Percentiles rank a stretch among this genome's conserved stretches.
Evolutionary conservation across 2,329 filamentous ascomycete species (phyloP).

Genomic region (Ophiocordyceps unilateralis): DNA sequence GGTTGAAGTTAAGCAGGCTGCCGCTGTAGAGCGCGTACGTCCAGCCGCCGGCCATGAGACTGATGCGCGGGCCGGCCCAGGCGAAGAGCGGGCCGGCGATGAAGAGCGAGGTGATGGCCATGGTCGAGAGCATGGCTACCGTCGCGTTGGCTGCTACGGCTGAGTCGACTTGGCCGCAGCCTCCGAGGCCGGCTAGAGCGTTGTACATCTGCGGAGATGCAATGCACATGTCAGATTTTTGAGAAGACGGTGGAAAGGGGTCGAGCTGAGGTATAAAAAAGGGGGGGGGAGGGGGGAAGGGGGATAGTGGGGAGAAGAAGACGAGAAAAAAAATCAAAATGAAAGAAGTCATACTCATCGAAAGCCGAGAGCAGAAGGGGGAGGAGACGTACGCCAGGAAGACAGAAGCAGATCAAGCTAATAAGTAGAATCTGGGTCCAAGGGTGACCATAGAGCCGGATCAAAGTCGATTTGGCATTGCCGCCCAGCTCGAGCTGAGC

Average conservation of each 20-base stretch:
- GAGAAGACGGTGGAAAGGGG: too few species aligned
- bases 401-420: constrained; percentile 30
- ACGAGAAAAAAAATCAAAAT: background rate
- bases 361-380: background rate
- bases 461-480: background rate
- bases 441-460: constrained; percentile 19
- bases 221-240: too few species aligned
- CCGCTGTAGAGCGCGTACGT: constrained; percentile 27
- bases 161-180: constrained; percentile 25
- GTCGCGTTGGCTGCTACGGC: constrained; percentile 27
- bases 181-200: constrained; percentile 25
- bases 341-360: too few species aligned
- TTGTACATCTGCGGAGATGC: constrained; percentile 25
- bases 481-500: background rate
- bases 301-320: background rate
- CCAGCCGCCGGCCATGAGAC: constrained; percentile 26
- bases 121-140: constrained; percentile 24
- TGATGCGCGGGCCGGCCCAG: constrained; percentile 22
- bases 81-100: constrained; percentile 25
- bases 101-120: constrained; percentile 24
- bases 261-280: too few species aligned
- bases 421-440: constrained; percentile 31
- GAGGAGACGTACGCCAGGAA: constrained; percentile 20
- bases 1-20: constrained; percentile 24
- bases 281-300: too few species aligned